phyloP scores from a whole-genome alignment of 495 filamentous ascomycete species.

The Penicillium riverlandense region DNA sequence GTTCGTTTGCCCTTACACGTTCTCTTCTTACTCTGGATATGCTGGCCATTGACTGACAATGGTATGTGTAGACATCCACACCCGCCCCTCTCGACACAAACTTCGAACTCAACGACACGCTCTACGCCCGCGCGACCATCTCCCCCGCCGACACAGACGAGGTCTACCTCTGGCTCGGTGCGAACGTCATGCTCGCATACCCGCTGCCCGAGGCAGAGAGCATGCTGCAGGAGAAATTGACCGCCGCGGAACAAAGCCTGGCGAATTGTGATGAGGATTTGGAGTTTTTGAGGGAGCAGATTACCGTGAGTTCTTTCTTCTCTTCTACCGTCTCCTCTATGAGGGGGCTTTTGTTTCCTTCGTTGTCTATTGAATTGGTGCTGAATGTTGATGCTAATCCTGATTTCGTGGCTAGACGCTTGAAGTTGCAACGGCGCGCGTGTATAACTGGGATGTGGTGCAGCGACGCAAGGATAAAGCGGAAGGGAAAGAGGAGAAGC shows the following conservation, averaged over 20 bases:
- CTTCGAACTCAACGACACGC: constrained; percentile 93
- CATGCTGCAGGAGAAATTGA: constrained; percentile 70
- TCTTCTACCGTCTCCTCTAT: not conserved
- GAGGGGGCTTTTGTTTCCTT: not conserved
- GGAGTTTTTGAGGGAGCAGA: constrained; percentile 93
- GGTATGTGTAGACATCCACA: too few relatives aligned
- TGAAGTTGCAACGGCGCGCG: constrained; percentile 89
- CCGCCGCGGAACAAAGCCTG: constrained; percentile 70
- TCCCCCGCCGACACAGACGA: constrained; percentile 79
- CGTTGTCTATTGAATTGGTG: not conserved
- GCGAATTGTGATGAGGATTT: constrained; percentile 89
- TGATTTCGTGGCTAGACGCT: constrained; percentile 56
- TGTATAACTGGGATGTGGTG: constrained; percentile 99
- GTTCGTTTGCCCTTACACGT: constrained; percentile 2
- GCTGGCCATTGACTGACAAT: not conserved
- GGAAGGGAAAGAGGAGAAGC: constrained; percentile 44
- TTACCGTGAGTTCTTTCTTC: constrained; percentile 59
- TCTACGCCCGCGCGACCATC: constrained; percentile 82
- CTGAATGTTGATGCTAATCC: not conserved
- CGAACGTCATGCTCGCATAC: constrained; percentile 97
- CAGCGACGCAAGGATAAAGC: constrained; percentile 87
- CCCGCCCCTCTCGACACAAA: constrained; percentile 61
- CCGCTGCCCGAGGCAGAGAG: constrained; percentile 78
- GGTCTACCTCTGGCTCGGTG: constrained; percentile 94
- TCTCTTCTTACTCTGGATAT: not conserved